Percentiles rank a stretch among this genome's conserved stretches.
Conservation (phyloP, 148 eudicot genomes). For the Agrostemma githago region DNA sequence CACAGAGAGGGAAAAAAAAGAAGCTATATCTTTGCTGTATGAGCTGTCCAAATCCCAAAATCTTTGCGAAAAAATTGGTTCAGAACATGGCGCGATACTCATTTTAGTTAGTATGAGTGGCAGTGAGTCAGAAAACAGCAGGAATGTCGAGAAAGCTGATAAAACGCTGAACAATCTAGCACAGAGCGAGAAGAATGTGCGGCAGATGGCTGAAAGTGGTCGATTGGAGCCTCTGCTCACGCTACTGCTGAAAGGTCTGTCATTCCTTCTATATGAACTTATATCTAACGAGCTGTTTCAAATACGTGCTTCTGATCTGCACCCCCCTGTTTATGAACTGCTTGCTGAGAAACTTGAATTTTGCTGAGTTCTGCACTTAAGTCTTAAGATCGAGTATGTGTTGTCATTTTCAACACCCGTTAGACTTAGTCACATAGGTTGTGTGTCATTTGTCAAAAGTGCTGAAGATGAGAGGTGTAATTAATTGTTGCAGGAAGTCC, state of each 20-base stretch:
- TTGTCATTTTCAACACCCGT: too few species aligned
- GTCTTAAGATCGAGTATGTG: too few species aligned
- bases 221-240: slow-evolving; percentile 76
- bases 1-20: slow-evolving; percentile 71
- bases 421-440: too few species aligned
- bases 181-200: slow-evolving; percentile 63
- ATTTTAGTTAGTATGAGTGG: slow-evolving; percentile 80
- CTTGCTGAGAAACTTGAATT: background rate
- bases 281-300: too few species aligned
- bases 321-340: background rate
- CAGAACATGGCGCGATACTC: slow-evolving; percentile 79
- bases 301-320: background rate
- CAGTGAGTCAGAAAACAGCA: slow-evolving; percentile 70
- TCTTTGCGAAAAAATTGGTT: slow-evolving; percentile 76
- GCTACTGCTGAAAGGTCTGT: slow-evolving; percentile 62
- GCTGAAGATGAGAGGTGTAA: background rate
- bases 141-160: slow-evolving; percentile 66
- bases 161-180: slow-evolving; percentile 70
- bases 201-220: slow-evolving; percentile 86
- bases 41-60: slow-evolving; percentile 74
- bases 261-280: too few species aligned
- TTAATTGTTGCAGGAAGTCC: slow-evolving; percentile 52
- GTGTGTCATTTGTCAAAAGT: background rate
- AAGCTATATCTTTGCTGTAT: slow-evolving; percentile 65
- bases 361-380: background rate